These are phyloP conservation scores for Calonectria leucothoes DNA, from an alignment of 2,329 filamentous ascomycete genomes.

Conservation along the genomic window DNA sequence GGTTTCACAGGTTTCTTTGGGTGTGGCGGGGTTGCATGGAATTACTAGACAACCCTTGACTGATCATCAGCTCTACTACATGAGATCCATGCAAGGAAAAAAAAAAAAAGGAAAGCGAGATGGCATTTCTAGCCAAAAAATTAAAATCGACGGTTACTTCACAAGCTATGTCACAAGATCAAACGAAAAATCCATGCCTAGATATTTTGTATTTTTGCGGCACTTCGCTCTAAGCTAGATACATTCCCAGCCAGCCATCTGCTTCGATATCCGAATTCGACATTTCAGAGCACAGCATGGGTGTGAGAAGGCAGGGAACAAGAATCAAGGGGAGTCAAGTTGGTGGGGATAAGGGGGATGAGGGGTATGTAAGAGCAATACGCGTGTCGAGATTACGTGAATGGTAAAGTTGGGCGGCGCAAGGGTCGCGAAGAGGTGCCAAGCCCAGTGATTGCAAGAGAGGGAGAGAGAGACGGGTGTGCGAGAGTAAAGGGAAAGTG, in stretches of 20 bases:
- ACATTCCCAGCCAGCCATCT: constrained; percentile 35
- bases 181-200: constrained; percentile 15
- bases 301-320: constrained; percentile 31
- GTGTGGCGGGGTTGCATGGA: neutral
- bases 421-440: constrained; percentile 33
- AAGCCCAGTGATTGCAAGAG: constrained; percentile 28
- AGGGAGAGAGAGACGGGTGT: constrained; percentile 38
- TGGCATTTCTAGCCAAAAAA: too few relatives aligned
- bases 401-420: constrained; percentile 37
- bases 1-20: neutral
- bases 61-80: too few relatives aligned
- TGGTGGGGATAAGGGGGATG: constrained; percentile 33
- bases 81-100: too few relatives aligned
- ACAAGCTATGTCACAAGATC: neutral
- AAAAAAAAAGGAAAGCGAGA: too few relatives aligned
- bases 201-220: constrained; percentile 34
- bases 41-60: too few relatives aligned
- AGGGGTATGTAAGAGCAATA: constrained; percentile 44
- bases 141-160: too few relatives aligned
- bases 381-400: constrained; percentile 42
- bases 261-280: constrained; percentile 33
- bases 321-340: constrained; percentile 33
- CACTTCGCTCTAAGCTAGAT: constrained; percentile 40
- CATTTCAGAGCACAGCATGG: constrained; percentile 28
- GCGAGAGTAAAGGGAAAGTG: constrained; percentile 37